These are phyloP conservation scores for Solanum paucissectum DNA, from an alignment of 257 asterid genomes.

Conservation along the genomic window DNA sequence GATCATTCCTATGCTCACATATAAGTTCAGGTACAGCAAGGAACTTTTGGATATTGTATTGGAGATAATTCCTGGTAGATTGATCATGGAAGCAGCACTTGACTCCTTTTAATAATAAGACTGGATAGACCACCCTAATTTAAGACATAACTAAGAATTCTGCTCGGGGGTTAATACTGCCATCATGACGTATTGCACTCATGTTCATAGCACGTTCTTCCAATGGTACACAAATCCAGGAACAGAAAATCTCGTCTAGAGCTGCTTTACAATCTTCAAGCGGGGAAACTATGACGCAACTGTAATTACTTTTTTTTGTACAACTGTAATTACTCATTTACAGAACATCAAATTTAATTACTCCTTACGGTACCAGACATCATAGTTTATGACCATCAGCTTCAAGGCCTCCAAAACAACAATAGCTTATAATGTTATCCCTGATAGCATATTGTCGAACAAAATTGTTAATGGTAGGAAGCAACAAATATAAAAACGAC, in stretches of 20 bases:
- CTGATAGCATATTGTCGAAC: background rate
- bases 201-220: background rate
- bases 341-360: background rate
- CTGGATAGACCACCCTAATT: background rate
- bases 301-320: background rate
- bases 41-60: background rate
- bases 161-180: background rate
- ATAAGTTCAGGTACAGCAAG: background rate
- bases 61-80: conserved; percentile 3
- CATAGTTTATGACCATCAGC: background rate
- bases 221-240: background rate
- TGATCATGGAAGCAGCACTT: background rate
- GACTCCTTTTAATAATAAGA: background rate
- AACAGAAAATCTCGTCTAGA: background rate
- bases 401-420: background rate
- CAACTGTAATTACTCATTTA: background rate
- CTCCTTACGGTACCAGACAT: background rate
- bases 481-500: background rate
- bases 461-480: background rate
- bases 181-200: background rate
- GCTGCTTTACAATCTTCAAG: background rate
- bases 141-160: background rate
- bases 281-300: background rate
- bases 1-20: background rate
- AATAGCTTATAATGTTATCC: background rate